These are phyloP conservation scores for Exophiala mesophila DNA, from an alignment of 2,329 filamentous ascomycete species.

Conservation along the genomic window DNA sequence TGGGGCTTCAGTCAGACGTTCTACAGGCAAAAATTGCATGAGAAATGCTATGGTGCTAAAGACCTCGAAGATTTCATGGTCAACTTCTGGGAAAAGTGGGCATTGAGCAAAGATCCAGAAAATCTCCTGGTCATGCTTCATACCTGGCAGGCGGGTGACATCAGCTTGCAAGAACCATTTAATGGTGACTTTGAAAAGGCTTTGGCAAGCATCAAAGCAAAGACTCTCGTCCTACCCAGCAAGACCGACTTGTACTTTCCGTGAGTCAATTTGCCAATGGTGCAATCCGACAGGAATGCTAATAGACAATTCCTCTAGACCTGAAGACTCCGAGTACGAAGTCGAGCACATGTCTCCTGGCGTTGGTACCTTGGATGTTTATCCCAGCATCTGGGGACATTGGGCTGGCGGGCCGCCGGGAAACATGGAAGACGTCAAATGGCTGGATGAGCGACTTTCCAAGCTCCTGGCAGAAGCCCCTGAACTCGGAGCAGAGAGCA, in stretches of 20 bases:
- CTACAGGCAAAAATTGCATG: constrained; percentile 66
- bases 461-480: constrained; percentile 44
- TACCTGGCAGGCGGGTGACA: constrained; percentile 73
- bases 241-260: constrained; percentile 59
- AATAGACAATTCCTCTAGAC: constrained; percentile 38
- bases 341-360: constrained; percentile 58
- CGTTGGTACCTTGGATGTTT: constrained; percentile 50
- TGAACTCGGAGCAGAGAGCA: constrained; percentile 2
- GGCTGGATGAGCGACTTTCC: constrained; percentile 61
- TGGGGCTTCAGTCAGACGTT: constrained; percentile 76
- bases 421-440: constrained; percentile 65
- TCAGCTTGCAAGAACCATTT: constrained; percentile 64
- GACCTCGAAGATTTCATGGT: constrained; percentile 69
- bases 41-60: constrained; percentile 60
- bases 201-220: constrained; percentile 66
- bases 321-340: constrained; percentile 72
- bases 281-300: no score
- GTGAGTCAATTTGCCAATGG: neutral
- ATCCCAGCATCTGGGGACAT: constrained; percentile 62
- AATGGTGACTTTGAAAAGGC: constrained; percentile 61
- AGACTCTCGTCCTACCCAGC: constrained; percentile 63
- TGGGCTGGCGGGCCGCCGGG: constrained; percentile 66
- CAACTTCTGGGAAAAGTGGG: constrained; percentile 73
- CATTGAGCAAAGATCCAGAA: constrained; percentile 62
- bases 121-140: constrained; percentile 69